Conservation (phyloP, 2,329 filamentous ascomycete genomes). For the Cyanodermella asteris region DNA sequence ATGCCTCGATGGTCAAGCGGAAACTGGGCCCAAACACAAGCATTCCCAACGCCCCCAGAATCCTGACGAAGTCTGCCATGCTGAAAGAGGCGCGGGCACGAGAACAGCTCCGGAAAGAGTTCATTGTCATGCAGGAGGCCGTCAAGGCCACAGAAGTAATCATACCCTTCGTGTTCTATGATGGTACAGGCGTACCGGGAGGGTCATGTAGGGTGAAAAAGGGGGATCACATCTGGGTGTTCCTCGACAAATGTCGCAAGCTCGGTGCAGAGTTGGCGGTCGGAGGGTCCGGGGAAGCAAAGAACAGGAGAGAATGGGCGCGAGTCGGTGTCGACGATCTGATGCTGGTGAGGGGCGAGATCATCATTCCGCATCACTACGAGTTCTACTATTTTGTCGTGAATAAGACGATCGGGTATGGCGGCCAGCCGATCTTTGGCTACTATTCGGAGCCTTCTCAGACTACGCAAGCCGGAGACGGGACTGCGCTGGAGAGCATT, state of each 20-base stretch:
- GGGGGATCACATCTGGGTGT: slow-evolving; percentile 80
- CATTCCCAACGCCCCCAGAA: slow-evolving; percentile 46
- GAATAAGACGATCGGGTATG: slow-evolving; percentile 59
- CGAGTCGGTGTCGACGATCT: slow-evolving; percentile 85
- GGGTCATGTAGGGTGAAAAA: slow-evolving; percentile 76
- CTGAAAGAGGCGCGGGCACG: slow-evolving; percentile 59
- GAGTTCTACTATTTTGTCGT: slow-evolving; percentile 95
- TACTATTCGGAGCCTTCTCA: too few relatives aligned
- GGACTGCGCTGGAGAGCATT: too few relatives aligned
- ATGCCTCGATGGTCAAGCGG: slow-evolving; percentile 23
- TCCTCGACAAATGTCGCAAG: slow-evolving; percentile 77
- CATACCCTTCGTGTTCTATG: slow-evolving; percentile 92
- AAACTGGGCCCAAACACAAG: slow-evolving; percentile 37
- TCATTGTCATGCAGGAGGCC: slow-evolving; percentile 58
- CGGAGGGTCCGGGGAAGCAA: slow-evolving; percentile 33
- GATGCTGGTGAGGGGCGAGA: slow-evolving; percentile 71
- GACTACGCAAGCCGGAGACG: too few relatives aligned
- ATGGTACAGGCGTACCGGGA: slow-evolving; percentile 73
- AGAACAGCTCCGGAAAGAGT: slow-evolving; percentile 57
- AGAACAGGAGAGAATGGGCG: slow-evolving; percentile 65
- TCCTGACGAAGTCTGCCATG: slow-evolving; percentile 52
- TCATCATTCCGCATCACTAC: slow-evolving; percentile 93
- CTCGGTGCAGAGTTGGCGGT: slow-evolving; percentile 67
- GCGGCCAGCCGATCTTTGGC: slow-evolving; percentile 52
- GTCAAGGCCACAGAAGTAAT: slow-evolving; percentile 77